These are phyloP conservation scores for Cladosporium oxysporum DNA, from an alignment of 2,329 filamentous ascomycete species.

Conservation along the genomic window DNA sequence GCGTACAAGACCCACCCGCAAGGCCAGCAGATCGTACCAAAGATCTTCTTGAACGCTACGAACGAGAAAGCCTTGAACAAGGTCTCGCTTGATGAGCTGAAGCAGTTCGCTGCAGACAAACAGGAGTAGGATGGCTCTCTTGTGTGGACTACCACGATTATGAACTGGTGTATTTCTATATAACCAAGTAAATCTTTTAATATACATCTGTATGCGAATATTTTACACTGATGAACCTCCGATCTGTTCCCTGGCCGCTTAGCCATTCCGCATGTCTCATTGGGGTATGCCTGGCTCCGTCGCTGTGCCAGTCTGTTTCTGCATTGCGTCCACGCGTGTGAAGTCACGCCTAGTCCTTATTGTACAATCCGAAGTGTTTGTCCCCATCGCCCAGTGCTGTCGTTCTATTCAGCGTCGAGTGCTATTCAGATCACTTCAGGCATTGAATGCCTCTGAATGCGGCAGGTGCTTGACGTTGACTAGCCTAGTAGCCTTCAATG, in stretches of 20 bases:
- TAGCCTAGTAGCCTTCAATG: background rate
- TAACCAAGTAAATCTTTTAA: background rate
- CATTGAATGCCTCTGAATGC: background rate
- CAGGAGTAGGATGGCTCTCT: constrained; percentile 26
- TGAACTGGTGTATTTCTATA: background rate
- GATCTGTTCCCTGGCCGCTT: background rate
- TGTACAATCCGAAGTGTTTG: background rate
- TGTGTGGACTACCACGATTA: background rate
- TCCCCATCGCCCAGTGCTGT: background rate
- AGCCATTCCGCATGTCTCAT: background rate
- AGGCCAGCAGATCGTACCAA: constrained; percentile 49
- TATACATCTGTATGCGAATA: background rate
- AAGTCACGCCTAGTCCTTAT: background rate
- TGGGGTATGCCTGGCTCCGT: background rate
- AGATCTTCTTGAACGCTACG: constrained; percentile 54
- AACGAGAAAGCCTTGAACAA: constrained; percentile 54
- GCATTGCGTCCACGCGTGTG: background rate
- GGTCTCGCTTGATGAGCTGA: constrained; percentile 52
- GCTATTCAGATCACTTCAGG: background rate
- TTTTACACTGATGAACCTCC: background rate
- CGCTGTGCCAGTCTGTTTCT: background rate
- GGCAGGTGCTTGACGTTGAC: background rate
- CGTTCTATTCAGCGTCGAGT: background rate
- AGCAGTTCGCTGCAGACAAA: constrained; percentile 50
- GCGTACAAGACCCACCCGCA: constrained; percentile 48